Conservation (phyloP, 306 rosid species). For the Dalbergia oliveri region DNA sequence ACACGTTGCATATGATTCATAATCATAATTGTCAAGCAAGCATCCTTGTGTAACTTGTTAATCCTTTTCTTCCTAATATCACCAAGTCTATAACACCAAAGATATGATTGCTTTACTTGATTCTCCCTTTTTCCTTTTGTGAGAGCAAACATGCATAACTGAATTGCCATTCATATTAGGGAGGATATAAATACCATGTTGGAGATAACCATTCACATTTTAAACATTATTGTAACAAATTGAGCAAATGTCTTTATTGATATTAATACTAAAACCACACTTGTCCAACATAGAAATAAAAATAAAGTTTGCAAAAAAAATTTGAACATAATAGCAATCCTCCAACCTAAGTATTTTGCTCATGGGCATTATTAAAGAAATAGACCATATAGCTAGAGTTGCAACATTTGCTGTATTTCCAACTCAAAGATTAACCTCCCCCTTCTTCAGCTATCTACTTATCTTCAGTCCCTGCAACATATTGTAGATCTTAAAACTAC, state of each 20-base stretch:
- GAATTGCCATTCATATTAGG: neutral
- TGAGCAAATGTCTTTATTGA: neutral
- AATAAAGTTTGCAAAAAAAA: neutral
- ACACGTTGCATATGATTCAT: slow-evolving; percentile 6
- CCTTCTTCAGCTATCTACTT: neutral
- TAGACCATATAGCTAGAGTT: neutral
- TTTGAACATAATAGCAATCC: neutral
- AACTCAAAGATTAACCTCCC: neutral
- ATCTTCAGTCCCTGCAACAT: no score
- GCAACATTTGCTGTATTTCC: neutral
- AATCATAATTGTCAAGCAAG: neutral
- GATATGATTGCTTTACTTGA: neutral
- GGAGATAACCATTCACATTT: neutral
- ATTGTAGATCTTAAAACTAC: no score
- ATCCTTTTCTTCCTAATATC: neutral
- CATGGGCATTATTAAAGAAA: neutral
- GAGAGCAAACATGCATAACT: neutral
- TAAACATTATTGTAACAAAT: neutral
- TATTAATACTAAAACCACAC: neutral
- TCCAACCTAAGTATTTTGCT: neutral
- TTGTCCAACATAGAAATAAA: neutral
- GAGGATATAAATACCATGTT: neutral
- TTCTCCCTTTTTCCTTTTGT: neutral
- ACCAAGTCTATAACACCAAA: neutral
- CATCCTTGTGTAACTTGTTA: neutral